Evolutionary conservation across 2,329 filamentous ascomycete species (phyloP).

Genomic region (Ophiostoma ips): DNA sequence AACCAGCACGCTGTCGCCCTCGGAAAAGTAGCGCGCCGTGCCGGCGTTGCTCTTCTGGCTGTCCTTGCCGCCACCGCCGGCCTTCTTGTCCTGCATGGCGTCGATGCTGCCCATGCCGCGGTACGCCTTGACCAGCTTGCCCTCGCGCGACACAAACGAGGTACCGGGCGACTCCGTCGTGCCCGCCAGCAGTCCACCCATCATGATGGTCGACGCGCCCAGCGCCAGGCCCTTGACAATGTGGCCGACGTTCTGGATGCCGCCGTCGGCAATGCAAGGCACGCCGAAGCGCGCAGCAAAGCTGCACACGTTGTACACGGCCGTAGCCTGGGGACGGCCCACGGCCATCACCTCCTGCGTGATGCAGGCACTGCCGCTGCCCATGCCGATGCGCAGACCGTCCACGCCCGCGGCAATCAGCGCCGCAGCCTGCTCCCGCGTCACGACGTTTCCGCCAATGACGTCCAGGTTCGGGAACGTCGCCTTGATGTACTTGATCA

Average conservation of each 20-base stretch:
- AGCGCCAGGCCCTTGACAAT: constrained; percentile 96
- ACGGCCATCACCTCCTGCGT: constrained; percentile 99
- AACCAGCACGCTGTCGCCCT: constrained; percentile 86
- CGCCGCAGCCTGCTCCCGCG: constrained; percentile 82
- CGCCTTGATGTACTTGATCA: constrained; percentile 92
- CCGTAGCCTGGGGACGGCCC: constrained; percentile 84
- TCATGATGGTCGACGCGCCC: constrained; percentile 94
- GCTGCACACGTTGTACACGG: constrained; percentile 76
- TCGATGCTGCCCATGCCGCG: constrained; percentile 98
- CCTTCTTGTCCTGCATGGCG: constrained; percentile 99
- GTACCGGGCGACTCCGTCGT: constrained; percentile 95
- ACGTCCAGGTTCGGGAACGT: constrained; percentile 79
- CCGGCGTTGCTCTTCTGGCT: constrained; percentile 78
- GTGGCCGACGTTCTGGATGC: constrained; percentile 96
- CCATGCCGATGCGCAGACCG: constrained; percentile 97
- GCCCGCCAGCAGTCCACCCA: constrained; percentile 93
- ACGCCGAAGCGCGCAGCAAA: constrained; percentile 92
- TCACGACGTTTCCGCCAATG: constrained; percentile 97
- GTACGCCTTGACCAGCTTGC: constrained; percentile 98
- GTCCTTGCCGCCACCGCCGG: constrained; percentile 58
- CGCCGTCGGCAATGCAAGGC: constrained; percentile 94
- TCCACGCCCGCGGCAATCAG: constrained; percentile 91
- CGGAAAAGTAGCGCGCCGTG: constrained; percentile 95
- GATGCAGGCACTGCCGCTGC: constrained; percentile 93
- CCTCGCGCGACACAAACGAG: constrained; percentile 90